Evolutionary conservation across 148 eudicot species (phyloP), one percentile per base, ranked within the genome.

Genomic region (Fagopyrum homotropicum): DNA sequence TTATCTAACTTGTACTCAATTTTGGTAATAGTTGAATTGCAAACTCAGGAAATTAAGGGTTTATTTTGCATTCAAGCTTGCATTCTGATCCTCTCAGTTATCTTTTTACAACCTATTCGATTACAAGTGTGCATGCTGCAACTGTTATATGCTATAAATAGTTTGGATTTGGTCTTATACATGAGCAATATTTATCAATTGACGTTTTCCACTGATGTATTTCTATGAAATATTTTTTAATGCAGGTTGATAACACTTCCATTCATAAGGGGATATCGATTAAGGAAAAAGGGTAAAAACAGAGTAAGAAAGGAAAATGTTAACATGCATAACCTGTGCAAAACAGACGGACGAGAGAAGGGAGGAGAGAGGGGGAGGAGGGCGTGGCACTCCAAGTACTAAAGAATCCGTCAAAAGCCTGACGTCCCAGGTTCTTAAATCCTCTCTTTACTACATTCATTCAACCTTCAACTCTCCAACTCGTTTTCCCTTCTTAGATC

Each of bases 241-340:
- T 57, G 1, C 30, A 57, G 63, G 63, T 57, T 57, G 63, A 29
- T 17, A 57, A 57, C 22, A 57, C 11, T 16, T 6, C 26, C 5
- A 49, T 49, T 49, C 52, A 49, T 8, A 49, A 49, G 52, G 52
- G 52, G n/a, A 9, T 1, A 75, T 50, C 5, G 69, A 73, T 57
- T 60, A 44, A 8, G 52, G 52, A 49, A 49, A 49, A 35, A 35
- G 52, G 52, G 52, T 49, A 8, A 49, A 49, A 49, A 49, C 9
- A 56, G 30, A 56, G 8, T 56, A 56, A 17, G 61, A 73, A 46
- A 44, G n/a, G 51, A 72, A 46, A 44, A 93, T 91, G 97, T 73
- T 93, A 85, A 91, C 98, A 82, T 93, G 98, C 82, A 88, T 93
- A 61, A 91, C 94, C 69, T 93, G 98, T 74, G 89, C 98, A 7